phyloP scores from a whole-genome alignment of 2,329 filamentous ascomycete genomes.

The Davidsoniella australis region DNA sequence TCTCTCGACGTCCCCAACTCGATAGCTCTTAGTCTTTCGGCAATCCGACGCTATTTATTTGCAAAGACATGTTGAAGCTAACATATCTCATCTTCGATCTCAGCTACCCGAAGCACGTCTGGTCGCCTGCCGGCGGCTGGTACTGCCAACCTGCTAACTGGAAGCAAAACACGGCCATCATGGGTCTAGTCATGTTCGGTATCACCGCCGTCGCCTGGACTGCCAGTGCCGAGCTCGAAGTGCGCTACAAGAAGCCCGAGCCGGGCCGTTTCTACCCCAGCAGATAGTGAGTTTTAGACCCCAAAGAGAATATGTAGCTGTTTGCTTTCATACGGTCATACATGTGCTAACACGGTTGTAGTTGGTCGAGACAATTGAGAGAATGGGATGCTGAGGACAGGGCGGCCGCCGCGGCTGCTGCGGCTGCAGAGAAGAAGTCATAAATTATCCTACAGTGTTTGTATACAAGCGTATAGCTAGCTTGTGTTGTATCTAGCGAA shows the following conservation, averaged over 20 bases:
- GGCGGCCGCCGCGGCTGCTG: constrained; percentile 19
- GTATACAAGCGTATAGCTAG: no score
- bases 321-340: background rate
- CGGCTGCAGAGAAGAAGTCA: constrained; percentile 16
- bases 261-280: constrained; percentile 65
- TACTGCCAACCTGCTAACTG: constrained; percentile 90
- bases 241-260: constrained; percentile 59
- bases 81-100: constrained; percentile 12
- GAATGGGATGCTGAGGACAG: constrained; percentile 28
- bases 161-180: constrained; percentile 75
- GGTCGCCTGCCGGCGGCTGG: constrained; percentile 97
- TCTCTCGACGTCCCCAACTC: background rate
- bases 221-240: constrained; percentile 56
- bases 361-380: constrained; percentile 30
- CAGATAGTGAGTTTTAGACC: constrained; percentile 48
- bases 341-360: constrained; percentile 13
- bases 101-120: constrained; percentile 97
- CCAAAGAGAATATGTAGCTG: background rate
- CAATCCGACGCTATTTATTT: background rate
- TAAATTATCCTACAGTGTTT: no score
- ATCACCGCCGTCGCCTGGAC: constrained; percentile 53
- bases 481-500: no score
- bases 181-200: constrained; percentile 50
- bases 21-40: background rate
- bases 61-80: constrained; percentile 4